Conservation (phyloP, 2,329 filamentous ascomycete species). For the Apiospora kogelbergensis region DNA sequence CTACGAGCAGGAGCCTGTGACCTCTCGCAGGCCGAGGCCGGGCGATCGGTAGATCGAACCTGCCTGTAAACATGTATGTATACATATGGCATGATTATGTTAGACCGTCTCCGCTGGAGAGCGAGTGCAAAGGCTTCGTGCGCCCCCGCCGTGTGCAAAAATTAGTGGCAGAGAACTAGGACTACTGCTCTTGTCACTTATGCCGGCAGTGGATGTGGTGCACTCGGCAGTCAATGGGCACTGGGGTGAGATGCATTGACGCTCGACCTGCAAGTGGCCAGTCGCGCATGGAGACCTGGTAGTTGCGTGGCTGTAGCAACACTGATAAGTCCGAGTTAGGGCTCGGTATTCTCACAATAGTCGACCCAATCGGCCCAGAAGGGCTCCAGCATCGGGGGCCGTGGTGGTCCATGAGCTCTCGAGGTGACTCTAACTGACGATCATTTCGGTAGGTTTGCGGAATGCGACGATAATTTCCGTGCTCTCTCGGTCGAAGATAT, state of each 20-base stretch:
- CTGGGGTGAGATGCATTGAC: not conserved
- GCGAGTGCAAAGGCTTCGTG: not conserved
- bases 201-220: not conserved
- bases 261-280: not conserved
- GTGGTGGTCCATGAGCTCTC: not conserved
- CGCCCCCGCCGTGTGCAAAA: not conserved
- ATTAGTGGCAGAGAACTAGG: conserved; percentile 5
- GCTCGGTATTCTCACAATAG: not conserved
- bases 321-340: not conserved
- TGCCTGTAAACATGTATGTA: not conserved
- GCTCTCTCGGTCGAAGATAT: not conserved
- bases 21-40: not conserved
- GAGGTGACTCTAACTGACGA: not conserved
- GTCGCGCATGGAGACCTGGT: not conserved
- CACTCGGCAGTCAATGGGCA: not conserved
- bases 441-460: conserved; percentile 4
- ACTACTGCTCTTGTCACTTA: not conserved
- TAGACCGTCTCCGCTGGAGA: not conserved
- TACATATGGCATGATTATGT: not conserved
- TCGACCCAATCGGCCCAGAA: not conserved
- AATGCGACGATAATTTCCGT: conserved; percentile 6
- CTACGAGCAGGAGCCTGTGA: not conserved
- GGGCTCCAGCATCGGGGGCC: not conserved
- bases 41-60: not conserved
- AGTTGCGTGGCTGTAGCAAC: not conserved